Base-by-base conservation (phyloP, 192 early-diverging fungal species). In the Coemansia sp. region DNA sequence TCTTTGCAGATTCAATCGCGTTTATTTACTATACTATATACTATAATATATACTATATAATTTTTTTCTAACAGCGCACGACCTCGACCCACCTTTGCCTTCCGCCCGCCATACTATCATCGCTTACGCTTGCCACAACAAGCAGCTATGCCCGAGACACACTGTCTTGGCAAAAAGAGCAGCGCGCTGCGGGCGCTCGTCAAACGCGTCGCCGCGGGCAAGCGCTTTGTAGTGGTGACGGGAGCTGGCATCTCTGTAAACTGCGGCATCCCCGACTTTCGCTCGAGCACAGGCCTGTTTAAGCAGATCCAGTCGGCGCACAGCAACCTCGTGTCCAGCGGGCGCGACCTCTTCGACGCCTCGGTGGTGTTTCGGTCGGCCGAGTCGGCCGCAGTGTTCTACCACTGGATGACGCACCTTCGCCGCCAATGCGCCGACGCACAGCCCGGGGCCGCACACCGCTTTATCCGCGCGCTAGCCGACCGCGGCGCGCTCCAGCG, bases 251-350 rank as follows among this genome's bases (percentile, higher is more conserved):
- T 88, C 10, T 96, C 93, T 0, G 94, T 96, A 4, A 91, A 88
- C 22, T 93, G 91, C 41, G 95, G 94, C 26, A 96, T 98, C 47
- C 96, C 96, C 5, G 96, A 98, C 55, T 98, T 98, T 52, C 85
- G 95, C 59, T 96, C 94, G 13, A 80, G 90, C 20, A 81, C 83
- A 7, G 95, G 95, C n/a, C 87, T 98, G 20, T 98, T 95, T 48
- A 72, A 81, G 17, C 78, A 93, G 34, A 73, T 71, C 32, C 85
- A 89, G 17, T 78, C 82, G 53, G 89, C 67, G 6, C 86, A 84
- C 60, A 80, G 83, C 6, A 86, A 61, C 74, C 85, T 39, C 46
- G 91, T 47, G 69, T 81, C 38, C 85, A 90, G 58, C 84, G 92
- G 49, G 79, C 91, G 77, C 80, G 88, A 90, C 54, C 82, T 94